phyloP scores from a whole-genome alignment of 139 green algal species.

The Coelastrella sp. region DNA sequence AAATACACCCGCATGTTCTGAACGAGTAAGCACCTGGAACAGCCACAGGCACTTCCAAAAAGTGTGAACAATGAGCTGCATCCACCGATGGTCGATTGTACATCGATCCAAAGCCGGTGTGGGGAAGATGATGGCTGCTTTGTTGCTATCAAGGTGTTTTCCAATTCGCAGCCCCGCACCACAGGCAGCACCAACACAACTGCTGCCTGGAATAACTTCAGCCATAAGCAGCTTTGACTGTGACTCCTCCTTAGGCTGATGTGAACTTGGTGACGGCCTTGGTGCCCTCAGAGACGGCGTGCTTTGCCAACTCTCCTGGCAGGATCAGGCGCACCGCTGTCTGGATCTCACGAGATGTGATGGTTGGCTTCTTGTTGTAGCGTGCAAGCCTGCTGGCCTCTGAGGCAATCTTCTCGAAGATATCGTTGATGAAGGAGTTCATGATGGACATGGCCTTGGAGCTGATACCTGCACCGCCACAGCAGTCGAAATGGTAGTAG shows the following conservation, averaged over 20 bases:
- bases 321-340: conserved; percentile 36
- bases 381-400: conserved; percentile 64
- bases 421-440: conserved; percentile 97
- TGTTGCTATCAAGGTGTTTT: no score
- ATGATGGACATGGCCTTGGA: conserved; percentile 98
- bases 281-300: conserved; percentile 85
- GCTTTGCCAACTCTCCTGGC: conserved; percentile 73
- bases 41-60: no score
- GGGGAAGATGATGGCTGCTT: no score
- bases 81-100: no score
- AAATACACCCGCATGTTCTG: no score
- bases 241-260: conserved; percentile 65
- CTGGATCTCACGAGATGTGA: conserved; percentile 70
- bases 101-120: no score
- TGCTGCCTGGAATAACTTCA: background rate
- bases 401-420: conserved; percentile 94
- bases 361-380: conserved; percentile 93
- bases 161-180: background rate
- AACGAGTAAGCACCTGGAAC: no score
- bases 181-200: background rate
- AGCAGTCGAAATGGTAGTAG: background rate
- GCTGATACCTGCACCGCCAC: conserved; percentile 68
- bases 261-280: conserved; percentile 96
- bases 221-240: background rate
- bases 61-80: no score